phyloP scores from a whole-genome alignment of 2,329 filamentous ascomycete genomes.

The Claviceps quebecensis region DNA sequence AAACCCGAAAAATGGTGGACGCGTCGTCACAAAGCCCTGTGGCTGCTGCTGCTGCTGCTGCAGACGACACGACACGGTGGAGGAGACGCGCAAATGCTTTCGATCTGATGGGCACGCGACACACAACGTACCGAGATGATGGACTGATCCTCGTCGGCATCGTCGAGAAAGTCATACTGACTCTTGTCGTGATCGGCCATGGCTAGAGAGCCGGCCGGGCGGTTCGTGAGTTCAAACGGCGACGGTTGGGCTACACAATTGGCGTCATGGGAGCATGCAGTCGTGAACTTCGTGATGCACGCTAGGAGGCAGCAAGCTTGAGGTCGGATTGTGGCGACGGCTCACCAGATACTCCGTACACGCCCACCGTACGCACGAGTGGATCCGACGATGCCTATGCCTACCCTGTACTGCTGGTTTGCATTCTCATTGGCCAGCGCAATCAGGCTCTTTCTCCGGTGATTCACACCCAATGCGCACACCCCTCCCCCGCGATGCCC shows the following conservation, averaged over 20 bases:
- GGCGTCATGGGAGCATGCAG: conserved; percentile 1
- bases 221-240: background rate
- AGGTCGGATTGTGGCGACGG: too few relatives aligned
- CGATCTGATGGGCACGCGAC: background rate
- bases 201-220: conserved; percentile 11
- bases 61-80: background rate
- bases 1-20: background rate
- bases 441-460: too few relatives aligned
- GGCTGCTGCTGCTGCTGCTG: too few relatives aligned
- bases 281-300: background rate
- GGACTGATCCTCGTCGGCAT: conserved; percentile 34
- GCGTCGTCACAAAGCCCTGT: too few relatives aligned
- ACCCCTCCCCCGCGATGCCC: too few relatives aligned
- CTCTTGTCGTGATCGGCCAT: conserved; percentile 28
- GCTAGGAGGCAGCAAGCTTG: background rate
- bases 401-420: too few relatives aligned
- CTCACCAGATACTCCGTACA: too few relatives aligned
- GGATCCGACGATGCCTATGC: too few relatives aligned
- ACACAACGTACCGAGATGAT: conserved; percentile 24
- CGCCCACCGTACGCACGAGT: too few relatives aligned
- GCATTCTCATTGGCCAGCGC: too few relatives aligned
- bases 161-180: conserved; percentile 32
- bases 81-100: background rate
- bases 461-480: too few relatives aligned
- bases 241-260: conserved; percentile 1